Evolutionary conservation across 805 yeast species (phyloP), one percentile per base, ranked within the genome.

Genomic region (Gaillardinia entomophila): DNA sequence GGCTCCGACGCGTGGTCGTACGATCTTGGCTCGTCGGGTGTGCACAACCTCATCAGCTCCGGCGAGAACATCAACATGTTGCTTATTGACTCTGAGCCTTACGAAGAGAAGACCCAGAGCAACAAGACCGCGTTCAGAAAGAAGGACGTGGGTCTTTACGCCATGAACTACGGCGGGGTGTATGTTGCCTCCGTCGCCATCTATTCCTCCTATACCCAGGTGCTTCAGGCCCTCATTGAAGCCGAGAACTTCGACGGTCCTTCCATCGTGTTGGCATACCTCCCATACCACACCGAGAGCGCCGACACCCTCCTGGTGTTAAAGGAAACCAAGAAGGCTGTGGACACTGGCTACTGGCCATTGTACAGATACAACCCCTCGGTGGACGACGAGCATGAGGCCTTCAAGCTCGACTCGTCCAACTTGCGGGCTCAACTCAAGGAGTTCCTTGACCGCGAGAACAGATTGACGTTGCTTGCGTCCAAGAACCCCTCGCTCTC

Each of bases 1-100:
- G 96, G 97, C 20, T 87, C 96, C 13, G 97, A 90, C 56, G 77
- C 92, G 20, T 90, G 97, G 97, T 75, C 96, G 14, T 88, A 81
- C 53, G 97, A 90, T 62, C 66, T 86, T 46, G 97, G 97, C 27
- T 68, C 83, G 40, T 82, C 96, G 4, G 96, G 97, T 54, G 80
- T 90, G 32, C 97, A 90, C 56, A 81, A 82, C 46, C 80, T 87
- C 3, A 65, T 90, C 28, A 62, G 88, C 17, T 78, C 89, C 0
- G 80, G 80, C 28, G 71, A 77, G 53, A 84, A 87, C 53, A 62
- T 90, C 45, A 90, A 90, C 55, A 73, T 90, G 73, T 73, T 90
- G 50, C 69, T 90, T 37, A 80, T 90, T 49, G 97, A 90, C 55
- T 82, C 89, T 12, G 89, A 86, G 51, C 90, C 95, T 10, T 71